Conservation (phyloP, 257 asterid species). For the Penstemon eatonii region DNA sequence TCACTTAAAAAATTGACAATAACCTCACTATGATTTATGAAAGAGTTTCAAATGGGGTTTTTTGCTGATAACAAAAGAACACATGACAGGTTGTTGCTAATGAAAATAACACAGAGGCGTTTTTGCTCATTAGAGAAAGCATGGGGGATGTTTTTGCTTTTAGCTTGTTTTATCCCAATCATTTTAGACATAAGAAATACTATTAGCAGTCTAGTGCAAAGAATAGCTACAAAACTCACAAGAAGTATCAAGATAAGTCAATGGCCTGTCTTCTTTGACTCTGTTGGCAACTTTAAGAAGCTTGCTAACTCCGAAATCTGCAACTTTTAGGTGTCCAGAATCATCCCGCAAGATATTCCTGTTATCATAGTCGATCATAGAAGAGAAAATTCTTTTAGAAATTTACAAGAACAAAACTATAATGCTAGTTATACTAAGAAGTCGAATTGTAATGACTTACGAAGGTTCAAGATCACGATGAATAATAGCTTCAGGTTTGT, state of each 20-base stretch:
- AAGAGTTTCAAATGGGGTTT: too few relatives aligned
- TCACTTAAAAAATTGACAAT: too few relatives aligned
- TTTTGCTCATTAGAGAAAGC: too few relatives aligned
- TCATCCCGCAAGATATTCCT: conserved; percentile 94
- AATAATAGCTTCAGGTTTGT: conserved; percentile 80
- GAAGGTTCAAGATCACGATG: conserved; percentile 97
- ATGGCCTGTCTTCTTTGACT: conserved; percentile 69
- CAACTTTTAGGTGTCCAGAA: conserved; percentile 95
- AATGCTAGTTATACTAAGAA: conserved; percentile 9
- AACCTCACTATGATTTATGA: too few relatives aligned
- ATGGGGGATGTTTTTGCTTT: too few relatives aligned
- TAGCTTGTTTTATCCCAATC: too few relatives aligned
- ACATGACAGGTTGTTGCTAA: too few relatives aligned
- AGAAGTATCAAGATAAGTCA: conserved; percentile 53
- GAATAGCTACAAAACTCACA: conserved; percentile 51
- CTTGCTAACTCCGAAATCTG: conserved; percentile 95
- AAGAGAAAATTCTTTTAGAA: conserved; percentile 17
- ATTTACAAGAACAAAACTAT: conserved; percentile 15
- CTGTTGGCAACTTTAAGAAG: conserved; percentile 71
- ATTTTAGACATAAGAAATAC: too few relatives aligned
- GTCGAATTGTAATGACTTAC: conserved; percentile 48
- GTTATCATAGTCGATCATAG: conserved; percentile 36
- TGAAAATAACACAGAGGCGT: too few relatives aligned
- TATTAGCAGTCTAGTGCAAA: too few relatives aligned
- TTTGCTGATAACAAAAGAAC: too few relatives aligned